Percentiles rank a stretch among this genome's conserved stretches.
Evolutionary conservation across 2,329 filamentous ascomycete species (phyloP).

Genomic region (Fusarium palustre): DNA sequence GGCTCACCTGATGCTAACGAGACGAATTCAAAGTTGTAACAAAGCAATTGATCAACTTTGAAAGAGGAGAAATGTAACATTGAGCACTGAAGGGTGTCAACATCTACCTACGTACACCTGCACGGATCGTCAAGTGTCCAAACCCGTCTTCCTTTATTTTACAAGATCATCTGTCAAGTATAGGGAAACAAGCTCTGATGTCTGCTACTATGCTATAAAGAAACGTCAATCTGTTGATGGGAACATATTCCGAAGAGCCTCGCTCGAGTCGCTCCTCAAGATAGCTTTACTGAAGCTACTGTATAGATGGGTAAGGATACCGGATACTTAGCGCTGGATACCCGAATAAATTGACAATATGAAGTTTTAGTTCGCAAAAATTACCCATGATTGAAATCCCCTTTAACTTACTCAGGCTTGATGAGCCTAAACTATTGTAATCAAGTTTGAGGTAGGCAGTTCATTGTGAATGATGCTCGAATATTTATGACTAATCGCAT

Average conservation of each 20-base stretch:
- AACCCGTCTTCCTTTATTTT: constrained; percentile 4
- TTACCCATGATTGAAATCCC: not conserved
- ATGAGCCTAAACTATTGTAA: not conserved
- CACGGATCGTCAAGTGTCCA: not conserved
- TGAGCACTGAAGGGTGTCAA: not conserved
- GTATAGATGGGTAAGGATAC: not conserved
- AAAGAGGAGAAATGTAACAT: constrained; percentile 41
- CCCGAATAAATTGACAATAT: not conserved
- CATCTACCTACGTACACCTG: not conserved
- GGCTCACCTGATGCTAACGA: constrained; percentile 18
- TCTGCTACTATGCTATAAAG: not conserved
- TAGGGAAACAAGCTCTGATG: constrained; percentile 13
- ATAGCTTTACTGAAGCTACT: constrained; percentile 9
- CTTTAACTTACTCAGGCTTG: not conserved
- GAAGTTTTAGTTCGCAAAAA: not conserved
- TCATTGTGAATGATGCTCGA: not conserved
- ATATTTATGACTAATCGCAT: constrained; percentile 31
- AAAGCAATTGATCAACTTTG: constrained; percentile 6
- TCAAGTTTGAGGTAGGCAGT: not conserved
- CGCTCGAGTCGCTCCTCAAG: not conserved
- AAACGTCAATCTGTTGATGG: not conserved
- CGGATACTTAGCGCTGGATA: not conserved
- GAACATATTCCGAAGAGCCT: not conserved
- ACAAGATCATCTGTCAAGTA: not conserved
- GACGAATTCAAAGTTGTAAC: constrained; percentile 17